Base-by-base conservation (phyloP, 2,329 filamentous ascomycete genomes). In the Fusarium nisikadoi region DNA sequence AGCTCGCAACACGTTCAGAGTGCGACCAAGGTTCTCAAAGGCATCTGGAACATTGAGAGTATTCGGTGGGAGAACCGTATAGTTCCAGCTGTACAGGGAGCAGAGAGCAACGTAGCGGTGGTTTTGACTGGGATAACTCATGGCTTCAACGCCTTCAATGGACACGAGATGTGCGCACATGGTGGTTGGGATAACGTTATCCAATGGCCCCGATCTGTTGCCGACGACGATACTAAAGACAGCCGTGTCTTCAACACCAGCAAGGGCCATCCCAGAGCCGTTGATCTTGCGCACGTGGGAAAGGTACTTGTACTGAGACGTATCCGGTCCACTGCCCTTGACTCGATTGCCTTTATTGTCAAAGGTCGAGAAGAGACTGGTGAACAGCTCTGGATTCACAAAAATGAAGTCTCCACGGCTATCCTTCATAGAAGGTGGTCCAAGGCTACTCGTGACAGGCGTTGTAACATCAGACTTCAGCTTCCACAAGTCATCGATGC, bases 271-370 rank as follows among this genome's bases (percentile, higher is more conserved):
- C 1, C 83, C 83, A 1, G 64, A 55, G 0, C 76, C 79, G 55
- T 84, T 83, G 64, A 85, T 79, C 16, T 81, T 76, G 1, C 83
- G 79, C 0, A 83, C 80, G 56, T 86, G 84, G 3, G 84, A 73
- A 9, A 84, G 71, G 41, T 74, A 82, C 33, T 77, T 64, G 66
- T 80, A 80, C 25, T 68, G 72, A 1, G 55, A 66, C 4, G 75
- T 74, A 56, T 78, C 62, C 19, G 71, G 71, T 0, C 38, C 33
- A 9, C 19, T 54, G 8, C 23, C 14, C 6, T 17, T 53, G 33
- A 27, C 9, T 1, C 25, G 46, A 31, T 61, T 42, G 1, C 47
- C 41, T 4, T 4, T 36, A 7, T 27, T 27, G 10, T 62, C 49
- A 39, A 42, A 54, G 0, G 47, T 35, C 1, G 70, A 60, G 57